phyloP scores from a whole-genome alignment of 2,329 filamentous ascomycete species.

The Stachybotrys chlorohalonatus region DNA sequence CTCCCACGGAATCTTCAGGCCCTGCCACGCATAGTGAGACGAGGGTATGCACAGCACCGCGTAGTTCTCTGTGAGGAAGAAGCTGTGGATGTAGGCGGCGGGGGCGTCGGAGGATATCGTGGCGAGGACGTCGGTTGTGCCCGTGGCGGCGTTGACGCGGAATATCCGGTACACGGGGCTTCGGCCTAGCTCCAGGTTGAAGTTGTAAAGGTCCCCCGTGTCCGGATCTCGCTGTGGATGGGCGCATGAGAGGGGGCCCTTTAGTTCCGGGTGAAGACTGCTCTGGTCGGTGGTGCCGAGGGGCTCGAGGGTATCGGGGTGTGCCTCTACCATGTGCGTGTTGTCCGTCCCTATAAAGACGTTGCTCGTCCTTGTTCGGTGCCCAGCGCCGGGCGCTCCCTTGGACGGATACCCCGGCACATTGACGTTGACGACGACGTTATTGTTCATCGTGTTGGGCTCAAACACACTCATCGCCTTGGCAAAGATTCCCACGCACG shows the following conservation, averaged over 20 bases:
- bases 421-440: slow-evolving; percentile 57
- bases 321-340: slow-evolving; percentile 47
- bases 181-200: slow-evolving; percentile 59
- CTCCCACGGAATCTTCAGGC: slow-evolving; percentile 53
- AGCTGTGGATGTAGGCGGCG: slow-evolving; percentile 73
- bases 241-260: slow-evolving; percentile 57
- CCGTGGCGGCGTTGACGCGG: slow-evolving; percentile 50
- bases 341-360: slow-evolving; percentile 51
- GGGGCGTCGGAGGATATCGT: slow-evolving; percentile 44
- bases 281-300: slow-evolving; percentile 52
- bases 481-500: slow-evolving; percentile 62
- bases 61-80: slow-evolving; percentile 63
- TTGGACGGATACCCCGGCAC: slow-evolving; percentile 44
- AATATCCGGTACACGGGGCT: slow-evolving; percentile 60
- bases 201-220: slow-evolving; percentile 74
- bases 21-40: slow-evolving; percentile 47
- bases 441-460: slow-evolving; percentile 37
- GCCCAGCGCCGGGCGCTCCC: slow-evolving; percentile 15
- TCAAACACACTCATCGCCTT: slow-evolving; percentile 59
- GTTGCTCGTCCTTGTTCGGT: slow-evolving; percentile 29
- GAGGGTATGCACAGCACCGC: slow-evolving; percentile 67
- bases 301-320: slow-evolving; percentile 65
- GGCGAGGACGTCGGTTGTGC: slow-evolving; percentile 62
- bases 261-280: slow-evolving; percentile 57
- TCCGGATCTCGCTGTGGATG: slow-evolving; percentile 63